phyloP scores from a whole-genome alignment of 2,329 filamentous ascomycete genomes.

The Mariannaea sp. region DNA sequence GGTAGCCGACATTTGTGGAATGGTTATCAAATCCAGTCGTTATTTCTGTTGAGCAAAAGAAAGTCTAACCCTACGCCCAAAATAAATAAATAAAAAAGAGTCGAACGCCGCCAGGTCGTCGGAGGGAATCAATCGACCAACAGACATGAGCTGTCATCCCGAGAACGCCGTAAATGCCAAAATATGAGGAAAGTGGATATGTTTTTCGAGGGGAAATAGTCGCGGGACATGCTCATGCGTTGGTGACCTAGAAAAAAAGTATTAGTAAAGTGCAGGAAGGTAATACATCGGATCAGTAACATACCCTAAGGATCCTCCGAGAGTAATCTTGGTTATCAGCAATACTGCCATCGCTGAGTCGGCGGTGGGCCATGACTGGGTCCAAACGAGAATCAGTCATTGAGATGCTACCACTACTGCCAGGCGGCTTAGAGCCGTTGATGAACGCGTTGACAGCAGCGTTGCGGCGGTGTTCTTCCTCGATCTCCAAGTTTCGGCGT shows the following conservation, averaged over 20 bases:
- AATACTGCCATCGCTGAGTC: conserved; percentile 93
- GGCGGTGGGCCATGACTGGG: conserved; percentile 79
- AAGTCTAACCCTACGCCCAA: conserved; percentile 46
- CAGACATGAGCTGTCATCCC: conserved; percentile 47
- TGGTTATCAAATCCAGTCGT: conserved; percentile 40
- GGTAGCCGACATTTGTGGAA: conserved; percentile 34
- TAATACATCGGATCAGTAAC: conserved; percentile 36
- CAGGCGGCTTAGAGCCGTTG: conserved; percentile 64
- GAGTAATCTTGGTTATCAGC: conserved; percentile 98
- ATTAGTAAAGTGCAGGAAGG: conserved; percentile 22
- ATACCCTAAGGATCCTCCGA: conserved; percentile 89
- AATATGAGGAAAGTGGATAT: conserved; percentile 28
- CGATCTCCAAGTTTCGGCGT: conserved; percentile 75
- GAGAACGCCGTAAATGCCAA: conserved; percentile 51
- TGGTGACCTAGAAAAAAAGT: conserved; percentile 54
- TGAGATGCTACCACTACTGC: conserved; percentile 67
- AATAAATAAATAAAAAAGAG: conserved; percentile 38
- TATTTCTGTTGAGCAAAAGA: conserved; percentile 38
- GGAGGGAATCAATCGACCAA: conserved; percentile 40
- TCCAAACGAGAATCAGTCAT: conserved; percentile 86
- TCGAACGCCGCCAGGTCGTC: conserved; percentile 46
- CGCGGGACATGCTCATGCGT: conserved; percentile 52
- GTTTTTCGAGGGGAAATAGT: conserved; percentile 22
- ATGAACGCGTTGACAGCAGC: conserved; percentile 80
- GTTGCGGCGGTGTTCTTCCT: conserved; percentile 84